Evolutionary conservation across 2,329 filamentous ascomycete genomes (phyloP).

Genomic region (Trichoderma atroviride): DNA sequence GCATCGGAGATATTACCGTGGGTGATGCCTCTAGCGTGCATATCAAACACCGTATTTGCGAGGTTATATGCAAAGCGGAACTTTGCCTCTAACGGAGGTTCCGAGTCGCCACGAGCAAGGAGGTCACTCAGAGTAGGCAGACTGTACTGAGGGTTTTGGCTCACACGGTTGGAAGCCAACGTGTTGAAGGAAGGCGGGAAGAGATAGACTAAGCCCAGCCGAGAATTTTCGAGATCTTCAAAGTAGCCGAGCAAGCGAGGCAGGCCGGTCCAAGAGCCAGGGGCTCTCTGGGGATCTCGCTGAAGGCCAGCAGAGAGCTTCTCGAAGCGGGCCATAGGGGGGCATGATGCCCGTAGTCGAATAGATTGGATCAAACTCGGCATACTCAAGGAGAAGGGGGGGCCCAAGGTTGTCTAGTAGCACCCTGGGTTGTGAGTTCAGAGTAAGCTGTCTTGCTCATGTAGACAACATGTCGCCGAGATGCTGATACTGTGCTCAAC

Average conservation of each 20-base stretch:
- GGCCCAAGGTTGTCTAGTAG: constrained; percentile 50
- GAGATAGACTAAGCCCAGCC: constrained; percentile 75
- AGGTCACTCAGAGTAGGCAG: constrained; percentile 59
- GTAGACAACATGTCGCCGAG: constrained; percentile 51
- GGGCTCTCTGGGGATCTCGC: constrained; percentile 54
- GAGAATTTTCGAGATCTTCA: constrained; percentile 69
- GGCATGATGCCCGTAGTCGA: constrained; percentile 65
- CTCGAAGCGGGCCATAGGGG: constrained; percentile 65
- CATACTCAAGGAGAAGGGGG: constrained; percentile 73
- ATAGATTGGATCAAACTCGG: constrained; percentile 64
- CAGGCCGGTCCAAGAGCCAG: constrained; percentile 62
- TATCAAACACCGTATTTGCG: constrained; percentile 70
- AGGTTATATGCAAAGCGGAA: constrained; percentile 75
- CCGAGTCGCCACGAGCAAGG: constrained; percentile 54
- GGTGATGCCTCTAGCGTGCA: constrained; percentile 69
- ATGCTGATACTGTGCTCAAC: constrained; percentile 32
- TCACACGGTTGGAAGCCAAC: constrained; percentile 55
- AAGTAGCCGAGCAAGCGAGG: constrained; percentile 70
- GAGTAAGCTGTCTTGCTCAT: constrained; percentile 56
- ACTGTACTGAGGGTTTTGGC: constrained; percentile 53
- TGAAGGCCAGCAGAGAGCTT: constrained; percentile 62
- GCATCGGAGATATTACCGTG: constrained; percentile 71
- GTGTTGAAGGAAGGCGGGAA: constrained; percentile 68
- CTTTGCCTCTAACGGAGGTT: constrained; percentile 73
- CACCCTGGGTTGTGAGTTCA: constrained; percentile 47